A percentile compares a stretch with the other conserved stretches of the same genome.
Conservation (phyloP, 345 rosid species). For the Hevea brasiliensis region DNA sequence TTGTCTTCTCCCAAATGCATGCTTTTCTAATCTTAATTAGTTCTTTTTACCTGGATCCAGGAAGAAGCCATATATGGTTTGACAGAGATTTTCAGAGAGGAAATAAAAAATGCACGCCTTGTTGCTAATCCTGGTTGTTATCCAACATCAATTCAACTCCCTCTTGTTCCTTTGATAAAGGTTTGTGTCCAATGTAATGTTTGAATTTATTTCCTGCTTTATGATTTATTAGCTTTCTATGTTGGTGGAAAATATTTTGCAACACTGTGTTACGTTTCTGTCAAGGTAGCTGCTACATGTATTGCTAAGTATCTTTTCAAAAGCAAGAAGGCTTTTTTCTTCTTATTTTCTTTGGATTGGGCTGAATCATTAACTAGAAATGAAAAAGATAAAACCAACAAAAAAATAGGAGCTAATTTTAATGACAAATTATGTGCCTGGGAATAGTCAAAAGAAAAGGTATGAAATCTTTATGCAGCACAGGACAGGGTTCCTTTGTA, state of each 20-base stretch:
- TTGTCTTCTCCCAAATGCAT: neutral
- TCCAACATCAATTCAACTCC: slow-evolving; percentile 95
- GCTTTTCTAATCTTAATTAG: neutral
- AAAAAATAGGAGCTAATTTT: neutral
- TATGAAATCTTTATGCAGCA: neutral
- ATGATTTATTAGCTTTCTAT: neutral
- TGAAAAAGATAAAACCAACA: neutral
- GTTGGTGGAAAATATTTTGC: neutral
- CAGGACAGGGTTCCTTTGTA: neutral
- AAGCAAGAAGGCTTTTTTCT: neutral
- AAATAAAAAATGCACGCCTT: slow-evolving; percentile 59
- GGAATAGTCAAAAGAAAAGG: no score
- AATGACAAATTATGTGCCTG: no score
- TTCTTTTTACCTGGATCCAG: slow-evolving; percentile 35
- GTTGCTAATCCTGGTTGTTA: slow-evolving; percentile 99
- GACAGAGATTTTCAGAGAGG: slow-evolving; percentile 80
- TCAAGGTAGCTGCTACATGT: neutral
- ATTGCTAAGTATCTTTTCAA: neutral
- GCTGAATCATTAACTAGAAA: neutral
- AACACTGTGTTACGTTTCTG: neutral
- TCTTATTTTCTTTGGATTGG: neutral
- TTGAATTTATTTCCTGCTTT: slow-evolving; percentile 9
- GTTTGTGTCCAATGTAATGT: slow-evolving; percentile 32
- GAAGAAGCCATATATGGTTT: slow-evolving; percentile 91
- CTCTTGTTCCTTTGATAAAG: slow-evolving; percentile 86